phyloP scores from a whole-genome alignment of 2,329 filamentous ascomycete genomes.

The Aspergillus sp. region DNA sequence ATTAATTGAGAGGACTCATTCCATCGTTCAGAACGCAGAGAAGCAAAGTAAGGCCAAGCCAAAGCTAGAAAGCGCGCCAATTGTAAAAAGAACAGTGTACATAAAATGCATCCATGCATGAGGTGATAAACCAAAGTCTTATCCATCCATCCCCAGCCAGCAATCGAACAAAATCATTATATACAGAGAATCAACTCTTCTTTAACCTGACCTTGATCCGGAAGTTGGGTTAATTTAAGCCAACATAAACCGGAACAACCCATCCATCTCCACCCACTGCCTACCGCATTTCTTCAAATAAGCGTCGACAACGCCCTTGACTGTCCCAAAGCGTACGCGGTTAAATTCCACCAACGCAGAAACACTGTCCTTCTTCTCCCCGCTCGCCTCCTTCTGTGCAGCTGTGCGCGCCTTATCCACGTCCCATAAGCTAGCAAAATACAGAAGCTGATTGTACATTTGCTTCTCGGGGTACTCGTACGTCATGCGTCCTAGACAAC shows the following conservation, averaged over 20 bases:
- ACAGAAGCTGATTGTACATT: constrained; percentile 92
- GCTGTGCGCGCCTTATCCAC: constrained; percentile 72
- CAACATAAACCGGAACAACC: constrained; percentile 66
- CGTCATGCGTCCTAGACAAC: constrained; percentile 82
- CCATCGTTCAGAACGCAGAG: not conserved
- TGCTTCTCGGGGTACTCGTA: constrained; percentile 87
- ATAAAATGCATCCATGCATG: not conserved
- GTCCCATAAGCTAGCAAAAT: constrained; percentile 82
- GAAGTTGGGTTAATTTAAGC: constrained; percentile 32
- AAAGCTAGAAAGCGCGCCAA: not conserved
- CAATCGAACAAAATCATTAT: constrained; percentile 37
- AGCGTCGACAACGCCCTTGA: constrained; percentile 74
- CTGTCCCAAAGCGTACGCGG: constrained; percentile 70
- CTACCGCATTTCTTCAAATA: constrained; percentile 88
- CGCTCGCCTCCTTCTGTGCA: constrained; percentile 50
- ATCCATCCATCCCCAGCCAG: constrained; percentile 16
- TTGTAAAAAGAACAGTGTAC: not conserved
- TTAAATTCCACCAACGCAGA: constrained; percentile 78
- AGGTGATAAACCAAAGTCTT: not conserved
- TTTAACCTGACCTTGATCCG: not conserved
- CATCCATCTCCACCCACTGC: constrained; percentile 93
- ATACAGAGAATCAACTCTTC: constrained; percentile 24
- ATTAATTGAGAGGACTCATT: not conserved
- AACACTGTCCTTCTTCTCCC: constrained; percentile 64
- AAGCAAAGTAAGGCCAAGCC: not conserved